Base-by-base conservation (phyloP, 2,329 filamentous ascomycete genomes). In the Chaetomium sp. region DNA sequence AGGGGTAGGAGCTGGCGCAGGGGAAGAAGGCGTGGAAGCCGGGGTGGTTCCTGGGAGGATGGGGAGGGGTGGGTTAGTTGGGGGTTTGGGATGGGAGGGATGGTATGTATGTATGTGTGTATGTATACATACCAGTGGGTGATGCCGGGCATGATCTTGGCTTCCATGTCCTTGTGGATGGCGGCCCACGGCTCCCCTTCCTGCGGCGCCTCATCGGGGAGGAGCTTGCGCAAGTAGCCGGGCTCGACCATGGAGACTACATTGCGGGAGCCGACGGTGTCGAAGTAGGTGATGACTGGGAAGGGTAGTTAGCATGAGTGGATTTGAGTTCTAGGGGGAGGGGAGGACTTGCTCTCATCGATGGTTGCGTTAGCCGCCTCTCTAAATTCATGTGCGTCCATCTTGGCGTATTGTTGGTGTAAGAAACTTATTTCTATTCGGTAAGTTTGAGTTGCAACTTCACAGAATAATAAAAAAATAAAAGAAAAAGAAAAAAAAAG, bases 1-100 rank as follows among this genome's bases (percentile, higher is more conserved):
- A 86, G 0, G 94, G 93, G 74, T 90, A 97, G 42, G 90, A 91
- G 60, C 89, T 88, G 27, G 87, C 88, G 57, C 92, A 92, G 1
- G 94, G 91, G 78, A 95, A 98, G 82, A 96, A 98, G 53, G 94
- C 94, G 86, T 97, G 92, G 83, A 97, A 98, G 74, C 94, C 93
- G 19, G 92, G 94, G 42, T 70, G 55, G 35, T 23, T 57, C 54
- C 54, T 62, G 45, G 12, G 19, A 35, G 12, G 19, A 35, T n/a
- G 9, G 16, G 29, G 3, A 23, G 35, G 19, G 4, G 19, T 31
- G 6, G 27, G 57, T 21, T 25, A 7, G 6, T n/a, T 27, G 23
- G 33, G 3, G 33, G 12, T 27, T 7, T 21, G 25, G 45, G n/a
- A 23, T 6, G 45, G 45, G n/a, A 47, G n/a, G 45, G 42, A 19